Conservation (phyloP, 1,284 basidiomycete species). For the Heliocybe sulcata region DNA sequence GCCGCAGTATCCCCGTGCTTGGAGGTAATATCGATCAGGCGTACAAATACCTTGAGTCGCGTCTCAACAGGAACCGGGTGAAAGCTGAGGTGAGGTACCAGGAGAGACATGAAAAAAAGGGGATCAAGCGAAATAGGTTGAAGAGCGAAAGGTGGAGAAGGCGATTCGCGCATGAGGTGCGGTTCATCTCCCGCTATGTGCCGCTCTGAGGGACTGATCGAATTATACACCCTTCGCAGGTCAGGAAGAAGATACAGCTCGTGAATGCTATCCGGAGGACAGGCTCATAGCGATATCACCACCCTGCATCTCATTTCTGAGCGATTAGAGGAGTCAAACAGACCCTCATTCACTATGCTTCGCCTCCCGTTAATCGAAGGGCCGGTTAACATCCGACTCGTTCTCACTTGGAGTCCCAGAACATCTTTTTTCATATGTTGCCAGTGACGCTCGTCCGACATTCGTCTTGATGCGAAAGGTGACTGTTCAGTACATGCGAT, state of each 20-base stretch:
- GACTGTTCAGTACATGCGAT: too few relatives aligned
- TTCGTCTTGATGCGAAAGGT: too few relatives aligned
- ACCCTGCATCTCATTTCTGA: too few relatives aligned
- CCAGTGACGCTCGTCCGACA: too few relatives aligned
- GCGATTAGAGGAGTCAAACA: too few relatives aligned
- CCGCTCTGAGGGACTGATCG: slow-evolving; percentile 11
- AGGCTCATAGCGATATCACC: slow-evolving; percentile 25
- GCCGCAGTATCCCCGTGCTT: slow-evolving; percentile 39
- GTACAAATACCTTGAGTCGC: slow-evolving; percentile 40
- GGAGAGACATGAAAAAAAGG: slow-evolving; percentile 67
- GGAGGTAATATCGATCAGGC: slow-evolving; percentile 32
- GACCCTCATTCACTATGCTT: too few relatives aligned
- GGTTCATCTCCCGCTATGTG: slow-evolving; percentile 2
- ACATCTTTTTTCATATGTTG: too few relatives aligned
- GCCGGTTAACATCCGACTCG: too few relatives aligned
- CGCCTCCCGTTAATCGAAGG: too few relatives aligned
- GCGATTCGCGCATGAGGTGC: slow-evolving; percentile 62
- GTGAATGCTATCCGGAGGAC: slow-evolving; percentile 42
- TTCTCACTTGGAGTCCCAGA: too few relatives aligned
- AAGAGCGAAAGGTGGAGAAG: slow-evolving; percentile 60
- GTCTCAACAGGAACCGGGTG: slow-evolving; percentile 52
- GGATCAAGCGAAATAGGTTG: slow-evolving; percentile 56
- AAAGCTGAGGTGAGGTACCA: slow-evolving; percentile 37
- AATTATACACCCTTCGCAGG: slow-evolving; percentile 30
- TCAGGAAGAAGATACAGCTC: slow-evolving; percentile 48